Conservation (phyloP, 2,329 filamentous ascomycete genomes). For the Colletotrichum sojae region DNA sequence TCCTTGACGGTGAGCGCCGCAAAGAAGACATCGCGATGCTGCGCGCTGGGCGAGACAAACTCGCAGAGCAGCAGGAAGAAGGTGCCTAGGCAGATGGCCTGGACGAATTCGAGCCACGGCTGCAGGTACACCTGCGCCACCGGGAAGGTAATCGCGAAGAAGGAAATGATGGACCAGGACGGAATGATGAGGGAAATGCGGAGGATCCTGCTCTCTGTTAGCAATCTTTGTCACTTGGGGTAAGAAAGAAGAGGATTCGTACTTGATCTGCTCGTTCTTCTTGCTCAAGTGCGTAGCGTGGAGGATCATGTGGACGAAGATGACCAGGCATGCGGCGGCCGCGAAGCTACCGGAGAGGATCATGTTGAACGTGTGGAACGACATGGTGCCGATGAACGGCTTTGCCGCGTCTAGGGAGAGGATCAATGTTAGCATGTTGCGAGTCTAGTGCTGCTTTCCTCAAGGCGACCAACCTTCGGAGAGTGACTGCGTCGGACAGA, state of each 20-base stretch:
- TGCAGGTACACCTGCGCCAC: conserved; percentile 55
- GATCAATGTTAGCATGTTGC: not conserved
- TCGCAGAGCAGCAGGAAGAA: conserved; percentile 62
- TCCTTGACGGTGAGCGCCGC: conserved; percentile 49
- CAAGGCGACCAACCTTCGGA: conserved; percentile 4
- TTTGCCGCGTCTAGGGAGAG: conserved; percentile 7
- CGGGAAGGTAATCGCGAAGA: conserved; percentile 55
- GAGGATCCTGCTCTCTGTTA: conserved; percentile 51
- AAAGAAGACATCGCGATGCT: conserved; percentile 54
- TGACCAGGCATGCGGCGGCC: conserved; percentile 48
- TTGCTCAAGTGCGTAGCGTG: conserved; percentile 57
- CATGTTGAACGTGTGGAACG: conserved; percentile 49
- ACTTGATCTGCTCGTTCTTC: conserved; percentile 57
- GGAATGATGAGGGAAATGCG: conserved; percentile 55
- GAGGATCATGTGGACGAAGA: conserved; percentile 49
- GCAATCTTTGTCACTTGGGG: not conserved
- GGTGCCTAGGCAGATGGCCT: conserved; percentile 56
- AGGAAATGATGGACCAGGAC: conserved; percentile 55
- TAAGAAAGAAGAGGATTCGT: not conserved
- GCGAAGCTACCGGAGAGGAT: conserved; percentile 53
- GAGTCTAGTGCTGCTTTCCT: not conserved
- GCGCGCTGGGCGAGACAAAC: conserved; percentile 54
- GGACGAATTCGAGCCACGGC: conserved; percentile 55
- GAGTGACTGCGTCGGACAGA: conserved; percentile 27
- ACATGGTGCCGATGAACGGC: conserved; percentile 25